Evolutionary conservation across 768 basidiomycete species (phyloP).

Genomic region (Podaxis pistillaris): DNA sequence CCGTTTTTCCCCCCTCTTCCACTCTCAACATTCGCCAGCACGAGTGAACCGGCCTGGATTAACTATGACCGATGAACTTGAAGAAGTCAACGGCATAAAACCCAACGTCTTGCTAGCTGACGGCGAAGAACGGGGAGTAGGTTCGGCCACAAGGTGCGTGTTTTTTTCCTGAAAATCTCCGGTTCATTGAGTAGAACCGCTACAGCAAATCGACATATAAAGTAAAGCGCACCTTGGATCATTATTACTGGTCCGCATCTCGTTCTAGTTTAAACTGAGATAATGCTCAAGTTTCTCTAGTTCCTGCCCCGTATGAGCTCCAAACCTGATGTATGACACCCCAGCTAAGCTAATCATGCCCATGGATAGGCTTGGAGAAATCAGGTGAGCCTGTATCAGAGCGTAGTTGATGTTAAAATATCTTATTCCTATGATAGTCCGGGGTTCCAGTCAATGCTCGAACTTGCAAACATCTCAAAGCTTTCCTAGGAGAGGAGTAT

Average conservation of each 20-base stretch:
- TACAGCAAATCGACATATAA: constrained; percentile 40
- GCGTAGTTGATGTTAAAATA: not conserved
- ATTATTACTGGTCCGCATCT: constrained; percentile 31
- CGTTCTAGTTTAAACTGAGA: not conserved
- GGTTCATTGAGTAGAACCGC: constrained; percentile 7
- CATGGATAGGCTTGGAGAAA: constrained; percentile 27
- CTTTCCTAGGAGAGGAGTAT: constrained; percentile 45
- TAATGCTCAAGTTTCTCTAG: constrained; percentile 15
- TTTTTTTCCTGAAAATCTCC: not conserved
- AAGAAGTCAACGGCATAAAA: constrained; percentile 49
- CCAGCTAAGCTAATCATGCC: not conserved
- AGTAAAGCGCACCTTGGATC: constrained; percentile 42
- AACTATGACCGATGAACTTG: constrained; percentile 41
- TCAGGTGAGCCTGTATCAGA: constrained; percentile 18
- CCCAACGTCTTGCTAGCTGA: constrained; percentile 46
- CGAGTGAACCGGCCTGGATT: not conserved
- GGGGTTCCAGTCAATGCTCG: constrained; percentile 44
- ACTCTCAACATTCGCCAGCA: not conserved
- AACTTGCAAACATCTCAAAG: constrained; percentile 46
- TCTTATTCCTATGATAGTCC: constrained; percentile 17
- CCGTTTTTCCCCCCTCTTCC: not conserved
- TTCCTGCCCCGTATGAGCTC: constrained; percentile 26
- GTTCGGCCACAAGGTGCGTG: constrained; percentile 35
- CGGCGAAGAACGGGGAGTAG: constrained; percentile 47
- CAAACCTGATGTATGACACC: not conserved